Base-by-base conservation (phyloP, 352 stramenopile species). In the Phytopythium chamaehyphon region DNA sequence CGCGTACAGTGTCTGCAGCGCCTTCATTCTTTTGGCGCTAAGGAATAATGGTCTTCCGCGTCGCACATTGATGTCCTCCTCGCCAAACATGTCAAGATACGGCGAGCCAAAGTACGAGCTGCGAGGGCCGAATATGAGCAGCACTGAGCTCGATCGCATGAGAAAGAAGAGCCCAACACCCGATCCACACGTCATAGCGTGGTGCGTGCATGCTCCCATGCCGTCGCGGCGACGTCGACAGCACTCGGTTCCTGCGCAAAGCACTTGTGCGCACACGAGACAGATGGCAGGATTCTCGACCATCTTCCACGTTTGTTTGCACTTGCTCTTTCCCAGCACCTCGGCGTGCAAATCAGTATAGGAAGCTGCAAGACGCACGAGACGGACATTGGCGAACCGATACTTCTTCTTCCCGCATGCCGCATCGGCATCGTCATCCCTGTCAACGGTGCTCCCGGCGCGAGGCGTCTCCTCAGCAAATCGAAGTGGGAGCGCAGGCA, bases 1-100 rank as follows among this genome's bases (percentile, higher is more conserved):
- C n/a, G 76, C 74, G 51, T 90, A 88, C 37, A 92, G 58, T 12
- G 68, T 73, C 46, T 88, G 68, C 12, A 94, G 48, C 8, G 80
- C 76, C 23, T 76, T 75, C 71, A 91, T 86, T 35, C 84, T 77
- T 53, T 88, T 84, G 44, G 65, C 64, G 46, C 79, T 91, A 8
- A 94, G 60, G 56, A 86, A 85, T 24, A 94, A 59, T 21, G 84
- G 84, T 2, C 84, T 75, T 2, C 84, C 82, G 39, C 84, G 81
- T 43, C 81, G 69, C 24, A 94, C 59, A 44, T 90, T 88, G 51
- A 92, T 88, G 47, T 94, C 84, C 64, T 94, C 81, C 75, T 94
- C 84, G 19, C 81, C 84, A 73, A 94, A 94, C 77, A 89, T 90
- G 53, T 94, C 84, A 21, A 94, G 72, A 49, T 92, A 94, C 35